phyloP scores from a whole-genome alignment of 2,329 filamentous ascomycete genomes.

The Torrubiella hemipterigena region DNA sequence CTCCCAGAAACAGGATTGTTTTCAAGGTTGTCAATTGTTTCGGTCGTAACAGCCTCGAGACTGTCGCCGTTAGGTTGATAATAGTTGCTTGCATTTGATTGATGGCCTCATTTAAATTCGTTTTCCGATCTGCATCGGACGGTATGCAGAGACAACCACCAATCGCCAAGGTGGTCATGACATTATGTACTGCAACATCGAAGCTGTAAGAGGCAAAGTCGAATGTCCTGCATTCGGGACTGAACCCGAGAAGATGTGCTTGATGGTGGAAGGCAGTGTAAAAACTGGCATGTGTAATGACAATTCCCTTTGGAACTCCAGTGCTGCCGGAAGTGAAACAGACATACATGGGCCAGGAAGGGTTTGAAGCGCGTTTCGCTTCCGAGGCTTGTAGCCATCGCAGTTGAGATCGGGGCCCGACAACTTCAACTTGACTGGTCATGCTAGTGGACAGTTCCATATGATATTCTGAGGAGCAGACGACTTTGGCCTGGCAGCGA shows the following conservation, averaged over 20 bases:
- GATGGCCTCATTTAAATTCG: slow-evolving; percentile 4
- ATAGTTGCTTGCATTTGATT: slow-evolving; percentile 4
- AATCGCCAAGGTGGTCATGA: slow-evolving; percentile 1
- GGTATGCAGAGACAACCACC: slow-evolving; percentile 4
- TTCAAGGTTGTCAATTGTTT: too few relatives aligned
- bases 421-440: neutral
- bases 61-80: neutral
- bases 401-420: neutral
- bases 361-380: neutral
- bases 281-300: neutral
- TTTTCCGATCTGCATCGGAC: slow-evolving; percentile 5
- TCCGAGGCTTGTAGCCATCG: neutral
- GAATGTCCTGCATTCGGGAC: slow-evolving; percentile 1
- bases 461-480: slow-evolving; percentile 2
- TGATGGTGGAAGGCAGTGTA: neutral
- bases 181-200: slow-evolving; percentile 6
- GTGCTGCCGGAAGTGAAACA: neutral
- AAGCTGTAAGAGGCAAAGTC: slow-evolving; percentile 12
- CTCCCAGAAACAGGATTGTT: too few relatives aligned
- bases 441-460: neutral
- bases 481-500: slow-evolving; percentile 2
- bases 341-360: neutral
- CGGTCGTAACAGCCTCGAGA: too few relatives aligned
- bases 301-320: neutral
- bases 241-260: neutral